Conservation (phyloP, 495 filamentous ascomycete genomes). For the Lepidopterella palustris region DNA sequence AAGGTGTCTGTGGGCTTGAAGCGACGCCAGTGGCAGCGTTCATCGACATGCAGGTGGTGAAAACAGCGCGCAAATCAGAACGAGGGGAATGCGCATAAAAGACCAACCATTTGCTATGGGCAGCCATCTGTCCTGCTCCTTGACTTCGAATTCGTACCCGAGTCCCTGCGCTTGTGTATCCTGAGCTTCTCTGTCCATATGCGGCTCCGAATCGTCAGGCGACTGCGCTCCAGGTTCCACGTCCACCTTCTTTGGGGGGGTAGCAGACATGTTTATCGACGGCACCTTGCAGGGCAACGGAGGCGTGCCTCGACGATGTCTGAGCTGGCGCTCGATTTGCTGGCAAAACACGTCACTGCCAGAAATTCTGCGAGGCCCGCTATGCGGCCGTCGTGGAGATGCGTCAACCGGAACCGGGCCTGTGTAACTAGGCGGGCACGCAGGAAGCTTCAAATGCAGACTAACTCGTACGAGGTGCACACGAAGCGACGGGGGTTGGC, state of each 20-base stretch:
- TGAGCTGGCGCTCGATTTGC: slow-evolving; percentile 36
- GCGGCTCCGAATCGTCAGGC: slow-evolving; percentile 71
- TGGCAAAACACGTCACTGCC: slow-evolving; percentile 34
- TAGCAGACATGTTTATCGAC: slow-evolving; percentile 90
- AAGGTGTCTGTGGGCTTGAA: slow-evolving; percentile 41
- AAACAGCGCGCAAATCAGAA: slow-evolving; percentile 53
- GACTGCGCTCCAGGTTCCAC: slow-evolving; percentile 90
- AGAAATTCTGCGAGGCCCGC: slow-evolving; percentile 19
- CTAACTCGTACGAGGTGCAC: not conserved
- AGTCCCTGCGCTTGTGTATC: slow-evolving; percentile 55
- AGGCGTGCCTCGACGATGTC: slow-evolving; percentile 28
- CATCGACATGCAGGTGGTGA: slow-evolving; percentile 41
- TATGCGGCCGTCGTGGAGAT: slow-evolving; percentile 20
- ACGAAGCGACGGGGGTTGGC: not conserved
- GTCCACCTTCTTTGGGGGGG: slow-evolving; percentile 75
- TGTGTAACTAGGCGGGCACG: slow-evolving; percentile 27
- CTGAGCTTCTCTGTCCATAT: slow-evolving; percentile 63
- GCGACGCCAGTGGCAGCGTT: slow-evolving; percentile 44
- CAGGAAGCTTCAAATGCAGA: slow-evolving; percentile 1
- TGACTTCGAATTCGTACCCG: slow-evolving; percentile 96
- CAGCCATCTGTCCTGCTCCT: slow-evolving; percentile 99
- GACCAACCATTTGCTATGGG: slow-evolving; percentile 99
- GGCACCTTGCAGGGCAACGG: slow-evolving; percentile 53
- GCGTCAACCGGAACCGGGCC: slow-evolving; percentile 3
- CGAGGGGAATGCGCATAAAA: slow-evolving; percentile 30